Base-by-base conservation (phyloP, 495 filamentous ascomycete species). In the Podospora pseudocomata region DNA sequence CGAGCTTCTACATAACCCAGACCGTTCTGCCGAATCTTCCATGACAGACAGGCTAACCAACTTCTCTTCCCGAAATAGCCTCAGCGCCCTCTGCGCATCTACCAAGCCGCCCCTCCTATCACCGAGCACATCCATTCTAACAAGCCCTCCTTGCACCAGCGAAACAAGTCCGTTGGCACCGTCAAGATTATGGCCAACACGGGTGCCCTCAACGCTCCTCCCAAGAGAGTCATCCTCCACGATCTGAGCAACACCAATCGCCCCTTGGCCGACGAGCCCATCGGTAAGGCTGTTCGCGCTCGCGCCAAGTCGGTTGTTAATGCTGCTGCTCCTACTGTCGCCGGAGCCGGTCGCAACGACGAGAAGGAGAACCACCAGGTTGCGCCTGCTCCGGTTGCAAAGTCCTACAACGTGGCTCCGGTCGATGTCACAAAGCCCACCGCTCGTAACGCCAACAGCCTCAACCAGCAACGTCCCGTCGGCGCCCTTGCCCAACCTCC, bases 131-230 rank as follows among this genome's bases (percentile, higher is more conserved):
- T 82, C 26, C 82, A 87, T 20, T 78, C 86, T 18, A 69, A 81
- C 60, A 83, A 84, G 69, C 92, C 89, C 75, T 77, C 85, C 30
- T 78, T 91, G 66, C 91, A 93, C 71, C 89, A 94, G 73, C 89
- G 89, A 28, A 90, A 92, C 81, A 96, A 94, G 78, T 95, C 92
- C 0, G 89, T 87, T 9, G 85, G 91, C 23, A 90, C 89, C 58
- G 79, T 93, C 59, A 86, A 84, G 59, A 80, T 81, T 27, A 79
- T 88, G 65, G 70, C 83, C 18, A 81, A 86, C 60, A 84, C 81
- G 20, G 86, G 83, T 63, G 84, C 84, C 32, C 76, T 90, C 63
- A 94, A 91, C 77, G 86, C 86, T 63, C 86, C 84, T 55, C 82
- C 89, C 27, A 92, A 92, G 80, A 87, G 92, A 68, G 88, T 88